Evolutionary conservation across 208 protist genomes (phyloP).

Genomic region (Tritrichomonas musculus): DNA sequence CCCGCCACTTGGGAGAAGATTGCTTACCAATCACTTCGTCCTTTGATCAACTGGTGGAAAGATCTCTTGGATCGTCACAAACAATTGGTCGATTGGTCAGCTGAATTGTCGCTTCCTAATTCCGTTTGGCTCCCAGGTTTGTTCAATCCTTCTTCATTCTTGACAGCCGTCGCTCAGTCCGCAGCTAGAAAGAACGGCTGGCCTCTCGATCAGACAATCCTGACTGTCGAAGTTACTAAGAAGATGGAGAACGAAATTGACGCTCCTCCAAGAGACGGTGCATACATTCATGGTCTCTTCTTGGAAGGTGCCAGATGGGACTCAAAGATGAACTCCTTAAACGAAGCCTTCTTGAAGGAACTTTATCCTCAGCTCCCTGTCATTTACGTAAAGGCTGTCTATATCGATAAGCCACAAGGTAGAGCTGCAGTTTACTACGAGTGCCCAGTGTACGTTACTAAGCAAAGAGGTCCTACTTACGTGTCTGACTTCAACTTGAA

Average conservation of each 20-base stretch:
- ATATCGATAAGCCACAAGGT: conserved; percentile 59
- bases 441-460: conserved; percentile 95
- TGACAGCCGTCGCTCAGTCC: conserved; percentile 95
- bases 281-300: conserved; percentile 84
- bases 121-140: conserved; percentile 73
- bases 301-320: conserved; percentile 95
- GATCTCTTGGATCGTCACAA: conserved; percentile 81
- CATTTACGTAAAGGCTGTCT: conserved; percentile 60
- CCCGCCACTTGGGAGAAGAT: conserved; percentile 80
- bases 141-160: conserved; percentile 97
- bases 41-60: conserved; percentile 80
- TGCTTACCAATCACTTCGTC: conserved; percentile 84
- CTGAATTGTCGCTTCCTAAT: conserved; percentile 32
- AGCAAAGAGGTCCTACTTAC: conserved; percentile 60
- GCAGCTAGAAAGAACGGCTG: conserved; percentile 89
- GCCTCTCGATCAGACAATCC: conserved; percentile 73
- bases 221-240: conserved; percentile 70
- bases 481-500: conserved; percentile 86
- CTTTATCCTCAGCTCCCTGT: conserved; percentile 58
- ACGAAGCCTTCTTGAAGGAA: conserved; percentile 71
- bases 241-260: conserved; percentile 72
- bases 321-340: conserved; percentile 63
- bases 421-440: conserved; percentile 65
- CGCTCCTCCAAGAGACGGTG: conserved; percentile 79
- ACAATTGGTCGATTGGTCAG: conserved; percentile 76